These are phyloP conservation scores for Sphagnum contortum DNA, from an alignment of 225 moss, liverwort and hornwort genomes.

Conservation along the genomic window DNA sequence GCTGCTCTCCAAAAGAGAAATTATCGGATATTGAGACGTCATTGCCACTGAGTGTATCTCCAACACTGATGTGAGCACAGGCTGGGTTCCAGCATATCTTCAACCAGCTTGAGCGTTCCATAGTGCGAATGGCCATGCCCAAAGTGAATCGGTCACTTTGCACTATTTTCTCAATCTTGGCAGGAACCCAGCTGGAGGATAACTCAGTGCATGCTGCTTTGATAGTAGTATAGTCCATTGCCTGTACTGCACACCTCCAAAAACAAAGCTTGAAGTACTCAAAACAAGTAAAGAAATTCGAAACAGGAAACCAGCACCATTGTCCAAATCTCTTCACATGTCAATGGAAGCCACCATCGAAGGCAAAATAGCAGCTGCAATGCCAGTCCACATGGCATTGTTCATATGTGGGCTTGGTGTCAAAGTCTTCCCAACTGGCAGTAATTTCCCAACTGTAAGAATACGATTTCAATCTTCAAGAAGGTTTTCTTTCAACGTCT, in stretches of 20 bases:
- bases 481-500: no score
- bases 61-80: constrained; percentile 34
- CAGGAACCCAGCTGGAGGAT: constrained; percentile 31
- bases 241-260: constrained; percentile 29
- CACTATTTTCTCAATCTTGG: constrained; percentile 45
- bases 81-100: constrained; percentile 51
- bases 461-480: no score
- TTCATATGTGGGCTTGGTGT: no score
- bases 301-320: no score
- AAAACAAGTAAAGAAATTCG: no score
- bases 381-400: no score
- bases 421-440: no score
- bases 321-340: no score
- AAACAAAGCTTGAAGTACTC: no score
- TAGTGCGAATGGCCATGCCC: constrained; percentile 26
- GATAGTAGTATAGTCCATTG: constrained; percentile 45
- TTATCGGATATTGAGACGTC: constrained; percentile 22
- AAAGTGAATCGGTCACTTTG: constrained; percentile 44
- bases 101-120: constrained; percentile 36
- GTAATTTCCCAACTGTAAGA: no score
- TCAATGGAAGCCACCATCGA: no score
- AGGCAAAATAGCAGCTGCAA: no score
- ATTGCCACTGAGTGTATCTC: constrained; percentile 9
- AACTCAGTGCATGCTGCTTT: constrained; percentile 36
- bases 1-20: constrained; percentile 56